Conservation (phyloP, 306 rosid species). For the Citrullus colocynthis region DNA sequence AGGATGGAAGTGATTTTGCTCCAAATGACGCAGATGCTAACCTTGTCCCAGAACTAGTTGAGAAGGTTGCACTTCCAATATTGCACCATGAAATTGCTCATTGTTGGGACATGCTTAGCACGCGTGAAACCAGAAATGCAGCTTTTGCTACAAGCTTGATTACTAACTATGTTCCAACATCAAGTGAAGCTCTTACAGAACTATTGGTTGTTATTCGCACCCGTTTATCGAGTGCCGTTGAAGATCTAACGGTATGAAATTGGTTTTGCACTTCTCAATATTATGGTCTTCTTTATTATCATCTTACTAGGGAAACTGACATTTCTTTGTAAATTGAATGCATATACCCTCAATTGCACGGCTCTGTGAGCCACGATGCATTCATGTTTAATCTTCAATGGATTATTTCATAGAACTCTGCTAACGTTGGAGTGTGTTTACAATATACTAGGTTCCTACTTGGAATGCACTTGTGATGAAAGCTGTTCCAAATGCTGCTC, state of each 20-base stretch:
- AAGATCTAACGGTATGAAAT: conserved; percentile 45
- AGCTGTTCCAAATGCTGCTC: conserved; percentile 85
- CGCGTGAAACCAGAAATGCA: conserved; percentile 56
- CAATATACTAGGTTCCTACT: conserved; percentile 55
- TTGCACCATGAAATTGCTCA: conserved; percentile 69
- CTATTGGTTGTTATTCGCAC: conserved; percentile 59
- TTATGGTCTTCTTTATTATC: background rate
- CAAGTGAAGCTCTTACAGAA: conserved; percentile 74
- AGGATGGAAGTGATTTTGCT: conserved; percentile 50
- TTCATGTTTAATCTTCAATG: background rate
- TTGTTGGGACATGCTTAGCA: conserved; percentile 93
- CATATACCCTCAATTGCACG: background rate
- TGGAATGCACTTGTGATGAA: conserved; percentile 66
- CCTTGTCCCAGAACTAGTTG: conserved; percentile 85
- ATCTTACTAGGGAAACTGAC: background rate
- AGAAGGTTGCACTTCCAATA: conserved; percentile 85
- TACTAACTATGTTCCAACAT: conserved; percentile 67
- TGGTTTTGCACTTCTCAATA: background rate
- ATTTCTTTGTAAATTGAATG: background rate
- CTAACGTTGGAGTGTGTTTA: background rate
- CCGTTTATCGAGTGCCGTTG: conserved; percentile 71
- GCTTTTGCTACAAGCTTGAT: conserved; percentile 68
- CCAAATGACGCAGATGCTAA: conserved; percentile 73
- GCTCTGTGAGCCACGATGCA: background rate
- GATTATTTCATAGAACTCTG: background rate